These are phyloP conservation scores for Chrysoporthe austroafricana DNA, from an alignment of 2,329 filamentous ascomycete genomes.

Conservation along the genomic window DNA sequence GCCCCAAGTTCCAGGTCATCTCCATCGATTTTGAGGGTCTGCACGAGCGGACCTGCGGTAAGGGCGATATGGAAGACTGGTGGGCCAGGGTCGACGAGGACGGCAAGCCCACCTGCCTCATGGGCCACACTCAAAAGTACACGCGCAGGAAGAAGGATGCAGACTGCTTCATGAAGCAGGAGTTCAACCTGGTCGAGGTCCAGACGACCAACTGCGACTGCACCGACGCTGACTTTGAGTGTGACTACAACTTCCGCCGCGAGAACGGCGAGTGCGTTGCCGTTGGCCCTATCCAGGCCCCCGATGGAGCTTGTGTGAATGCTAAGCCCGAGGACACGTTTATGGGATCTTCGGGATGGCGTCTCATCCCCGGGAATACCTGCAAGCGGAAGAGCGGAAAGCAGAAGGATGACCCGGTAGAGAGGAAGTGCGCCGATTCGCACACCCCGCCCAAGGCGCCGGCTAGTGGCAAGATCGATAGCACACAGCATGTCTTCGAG, in stretches of 20 bases:
- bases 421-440: slow-evolving; percentile 75
- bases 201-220: slow-evolving; percentile 79
- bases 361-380: slow-evolving; percentile 83
- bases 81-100: slow-evolving; percentile 80
- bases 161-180: slow-evolving; percentile 84
- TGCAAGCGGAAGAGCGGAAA: slow-evolving; percentile 65
- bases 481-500: slow-evolving; percentile 65
- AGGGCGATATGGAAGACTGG: slow-evolving; percentile 86
- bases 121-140: slow-evolving; percentile 94
- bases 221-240: slow-evolving; percentile 86
- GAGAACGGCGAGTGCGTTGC: slow-evolving; percentile 72
- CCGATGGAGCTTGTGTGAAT: slow-evolving; percentile 73
- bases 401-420: slow-evolving; percentile 72
- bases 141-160: slow-evolving; percentile 82
- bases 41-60: slow-evolving; percentile 77
- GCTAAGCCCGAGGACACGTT: slow-evolving; percentile 71
- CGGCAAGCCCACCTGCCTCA: slow-evolving; percentile 80
- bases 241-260: slow-evolving; percentile 86
- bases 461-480: slow-evolving; percentile 68
- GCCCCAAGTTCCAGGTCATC: slow-evolving; percentile 64
- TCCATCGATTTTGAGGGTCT: slow-evolving; percentile 83
- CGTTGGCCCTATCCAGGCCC: slow-evolving; percentile 64
- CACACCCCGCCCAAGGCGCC: slow-evolving; percentile 52
- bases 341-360: slow-evolving; percentile 86
- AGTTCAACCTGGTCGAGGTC: slow-evolving; percentile 78